Evolutionary conservation across 2,329 filamentous ascomycete genomes (phyloP), one percentile per base, ranked within the genome.

Genomic region (Colletotrichum salicis): DNA sequence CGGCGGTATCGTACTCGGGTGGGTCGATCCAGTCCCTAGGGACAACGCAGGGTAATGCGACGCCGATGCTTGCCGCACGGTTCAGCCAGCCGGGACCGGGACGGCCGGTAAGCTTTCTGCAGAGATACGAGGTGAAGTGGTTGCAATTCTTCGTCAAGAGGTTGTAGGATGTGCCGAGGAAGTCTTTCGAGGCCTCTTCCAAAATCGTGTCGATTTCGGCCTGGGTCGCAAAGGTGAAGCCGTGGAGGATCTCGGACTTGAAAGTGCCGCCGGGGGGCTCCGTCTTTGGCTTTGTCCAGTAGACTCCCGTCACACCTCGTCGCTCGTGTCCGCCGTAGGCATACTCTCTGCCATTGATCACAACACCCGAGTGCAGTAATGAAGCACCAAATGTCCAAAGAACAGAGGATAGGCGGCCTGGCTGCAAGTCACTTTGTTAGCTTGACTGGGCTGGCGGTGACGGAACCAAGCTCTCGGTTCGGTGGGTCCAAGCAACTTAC

Each of bases 71-170:
- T n/a, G 94, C 94, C 1, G 94, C 94, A 67, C 94, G 89, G 78
- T 97, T 97, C 65, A 97, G 84, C 92, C 94, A 97, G 22, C 81
- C 82, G 0, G 94, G 94, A 0, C 92, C 93, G 1, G 90, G 84
- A 57, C 89, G 87, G 6, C 91, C 90, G 2, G 93, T 96, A 66
- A 97, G 86, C 75, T 89, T 89, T 79, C 92, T 86, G 81, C 93
- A 95, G 22, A 97, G 87, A 76, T 92, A 90, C 24, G 90, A 90
- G 2, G 94, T 96, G 80, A 97, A 97, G 80, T 97, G 94, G 80
- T 97, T 97, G 87, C 94, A 97, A 81, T 97, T 97, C 76, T 91
- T 91, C 24, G 91, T 94, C 56, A 97, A 86, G 15, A 97, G 88
- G 77, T 96, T 96, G 82, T 97, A 96, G 15, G 88, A 88, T 0